These are phyloP conservation scores for Abelmoschus esculentus DNA, from an alignment of 345 rosid genomes.

Conservation along the genomic window DNA sequence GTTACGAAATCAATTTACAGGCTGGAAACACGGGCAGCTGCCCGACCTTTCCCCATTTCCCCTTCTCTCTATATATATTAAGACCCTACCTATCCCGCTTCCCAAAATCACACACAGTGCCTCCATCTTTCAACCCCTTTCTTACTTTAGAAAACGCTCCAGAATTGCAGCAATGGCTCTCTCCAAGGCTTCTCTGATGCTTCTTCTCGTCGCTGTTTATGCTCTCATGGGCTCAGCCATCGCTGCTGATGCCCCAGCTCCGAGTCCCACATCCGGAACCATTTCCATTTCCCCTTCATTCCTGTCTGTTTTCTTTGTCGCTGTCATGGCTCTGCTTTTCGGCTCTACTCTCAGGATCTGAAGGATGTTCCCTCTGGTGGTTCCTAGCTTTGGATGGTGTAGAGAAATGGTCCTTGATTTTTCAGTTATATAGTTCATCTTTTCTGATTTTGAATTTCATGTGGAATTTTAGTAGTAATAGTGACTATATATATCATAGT, in stretches of 20 bases:
- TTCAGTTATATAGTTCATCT: neutral
- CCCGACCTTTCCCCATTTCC: neutral
- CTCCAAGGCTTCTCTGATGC: neutral
- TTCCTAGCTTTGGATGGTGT: neutral
- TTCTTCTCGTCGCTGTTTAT: conserved; percentile 3
- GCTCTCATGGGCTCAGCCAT: conserved; percentile 8
- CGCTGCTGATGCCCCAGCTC: conserved; percentile 14
- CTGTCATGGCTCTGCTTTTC: neutral
- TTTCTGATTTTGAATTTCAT: no score
- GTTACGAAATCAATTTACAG: neutral
- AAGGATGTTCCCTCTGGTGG: neutral
- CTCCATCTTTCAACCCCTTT: neutral
- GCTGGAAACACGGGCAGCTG: conserved; percentile 15
- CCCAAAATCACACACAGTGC: neutral
- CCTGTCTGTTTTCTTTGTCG: neutral
- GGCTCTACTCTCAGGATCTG: conserved; percentile 13
- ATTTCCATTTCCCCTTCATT: conserved; percentile 5
- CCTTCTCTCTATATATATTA: neutral
- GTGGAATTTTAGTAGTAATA: neutral
- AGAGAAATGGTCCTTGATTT: neutral
- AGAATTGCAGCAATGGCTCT: conserved; percentile 1
- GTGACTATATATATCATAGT: neutral
- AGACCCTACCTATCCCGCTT: neutral
- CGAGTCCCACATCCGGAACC: neutral
- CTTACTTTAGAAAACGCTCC: neutral